These are phyloP conservation scores for Aegilops longissima DNA, from an alignment of 176 grass and related monocot species.

Conservation along the genomic window DNA sequence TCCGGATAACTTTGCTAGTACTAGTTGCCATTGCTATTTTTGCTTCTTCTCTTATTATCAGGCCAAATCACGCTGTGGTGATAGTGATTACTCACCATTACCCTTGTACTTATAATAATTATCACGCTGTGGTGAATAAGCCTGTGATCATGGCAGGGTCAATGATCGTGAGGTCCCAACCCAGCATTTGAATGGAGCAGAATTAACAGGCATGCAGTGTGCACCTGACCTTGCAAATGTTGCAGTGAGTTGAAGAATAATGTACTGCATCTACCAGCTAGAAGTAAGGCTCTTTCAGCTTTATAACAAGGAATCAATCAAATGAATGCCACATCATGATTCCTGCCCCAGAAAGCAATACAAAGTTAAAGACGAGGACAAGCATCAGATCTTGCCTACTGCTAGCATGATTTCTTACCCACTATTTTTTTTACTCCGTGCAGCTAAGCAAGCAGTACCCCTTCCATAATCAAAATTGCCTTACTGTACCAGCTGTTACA, in stretches of 20 bases:
- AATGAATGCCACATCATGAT: conserved; percentile 32
- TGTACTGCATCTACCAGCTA: not conserved
- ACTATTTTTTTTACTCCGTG: conserved; percentile 10
- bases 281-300: not conserved
- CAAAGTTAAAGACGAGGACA: conserved; percentile 40
- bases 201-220: not conserved
- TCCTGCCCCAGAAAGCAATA: not conserved
- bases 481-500: conserved; percentile 15
- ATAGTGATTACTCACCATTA: conserved; percentile 15
- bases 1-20: conserved; percentile 3
- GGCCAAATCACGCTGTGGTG: not conserved
- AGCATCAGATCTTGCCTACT: conserved; percentile 44
- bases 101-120: not conserved
- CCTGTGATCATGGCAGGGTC: not conserved
- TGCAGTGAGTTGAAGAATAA: conserved; percentile 26
- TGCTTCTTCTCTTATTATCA: not conserved
- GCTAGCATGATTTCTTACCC: not conserved
- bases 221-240: conserved; percentile 13
- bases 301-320: conserved; percentile 12
- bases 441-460: conserved; percentile 12
- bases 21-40: not conserved
- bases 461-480: not conserved
- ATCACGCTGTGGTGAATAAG: not conserved
- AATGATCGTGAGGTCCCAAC: not conserved
- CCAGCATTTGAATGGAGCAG: not conserved